Percentiles rank a stretch among this genome's conserved stretches.
Evolutionary conservation across 371 early-diverging fungal species (phyloP).

Genomic region (Mortierella sp.): DNA sequence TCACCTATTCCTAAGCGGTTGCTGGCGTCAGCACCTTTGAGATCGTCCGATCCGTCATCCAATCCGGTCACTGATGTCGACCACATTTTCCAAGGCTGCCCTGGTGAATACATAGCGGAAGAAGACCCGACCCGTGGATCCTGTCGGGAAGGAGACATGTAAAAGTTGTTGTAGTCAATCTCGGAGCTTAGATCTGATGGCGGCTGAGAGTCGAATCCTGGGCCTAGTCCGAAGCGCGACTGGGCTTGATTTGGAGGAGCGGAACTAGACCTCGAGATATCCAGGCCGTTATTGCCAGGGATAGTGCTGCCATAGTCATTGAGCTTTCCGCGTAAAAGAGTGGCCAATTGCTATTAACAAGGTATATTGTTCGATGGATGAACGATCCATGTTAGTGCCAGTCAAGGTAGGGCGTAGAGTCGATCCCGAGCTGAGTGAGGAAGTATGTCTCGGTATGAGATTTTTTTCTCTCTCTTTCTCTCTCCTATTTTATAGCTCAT

Average conservation of each 20-base stretch:
- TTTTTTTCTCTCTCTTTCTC: neutral
- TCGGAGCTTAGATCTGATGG: constrained; percentile 49
- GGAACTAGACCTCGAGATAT: constrained; percentile 55
- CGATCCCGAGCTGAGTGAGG: neutral
- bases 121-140: constrained; percentile 34
- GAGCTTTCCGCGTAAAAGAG: constrained; percentile 50
- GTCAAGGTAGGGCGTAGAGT: no score
- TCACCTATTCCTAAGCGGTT: constrained; percentile 27
- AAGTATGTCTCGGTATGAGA: neutral
- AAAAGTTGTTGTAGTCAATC: constrained; percentile 39
- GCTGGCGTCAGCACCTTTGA: constrained; percentile 17
- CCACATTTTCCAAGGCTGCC: constrained; percentile 56
- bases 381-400: neutral
- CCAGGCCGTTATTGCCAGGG: constrained; percentile 42
- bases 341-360: constrained; percentile 40
- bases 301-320: constrained; percentile 45
- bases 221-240: constrained; percentile 53
- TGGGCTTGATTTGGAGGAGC: constrained; percentile 55
- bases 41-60: constrained; percentile 40
- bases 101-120: constrained; percentile 49
- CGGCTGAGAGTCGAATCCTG: constrained; percentile 52
- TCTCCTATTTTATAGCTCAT: neutral
- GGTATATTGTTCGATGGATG: neutral
- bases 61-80: constrained; percentile 25
- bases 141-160: constrained; percentile 34